phyloP scores from a whole-genome alignment of 176 grass and related monocot species.

The Themeda triandra region DNA sequence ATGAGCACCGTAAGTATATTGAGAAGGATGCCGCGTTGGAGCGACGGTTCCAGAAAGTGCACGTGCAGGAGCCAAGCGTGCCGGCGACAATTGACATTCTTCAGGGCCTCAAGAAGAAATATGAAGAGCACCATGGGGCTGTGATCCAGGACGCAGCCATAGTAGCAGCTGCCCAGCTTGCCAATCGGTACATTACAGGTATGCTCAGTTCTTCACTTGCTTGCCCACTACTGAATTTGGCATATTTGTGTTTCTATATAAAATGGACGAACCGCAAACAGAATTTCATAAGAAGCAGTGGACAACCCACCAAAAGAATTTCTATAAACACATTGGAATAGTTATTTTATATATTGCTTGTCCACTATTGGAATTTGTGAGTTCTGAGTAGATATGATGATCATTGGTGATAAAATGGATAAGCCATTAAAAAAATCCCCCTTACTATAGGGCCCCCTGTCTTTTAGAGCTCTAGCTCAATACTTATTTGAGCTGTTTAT shows the following conservation, averaged over 20 bases:
- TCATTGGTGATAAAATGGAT: background rate
- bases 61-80: background rate
- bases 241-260: background rate
- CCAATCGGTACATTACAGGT: slow-evolving; percentile 22
- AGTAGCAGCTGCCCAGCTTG: slow-evolving; percentile 6
- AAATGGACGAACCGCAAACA: background rate
- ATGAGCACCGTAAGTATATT: slow-evolving; percentile 26
- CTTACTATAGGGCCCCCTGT: background rate
- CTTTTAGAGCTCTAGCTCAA: background rate
- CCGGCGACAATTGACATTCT: slow-evolving; percentile 10
- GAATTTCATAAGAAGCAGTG: background rate
- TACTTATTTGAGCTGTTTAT: background rate
- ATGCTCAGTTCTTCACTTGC: background rate
- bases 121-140: slow-evolving; percentile 10
- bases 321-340: background rate
- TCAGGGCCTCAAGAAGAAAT: background rate
- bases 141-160: background rate
- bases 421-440: background rate
- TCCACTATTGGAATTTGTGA: too few species aligned
- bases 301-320: too few species aligned
- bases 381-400: too few species aligned
- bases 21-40: slow-evolving; percentile 29
- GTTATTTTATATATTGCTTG: background rate
- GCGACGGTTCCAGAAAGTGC: slow-evolving; percentile 24
- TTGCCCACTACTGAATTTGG: background rate